A percentile compares a stretch with the other conserved stretches of the same genome.
These are phyloP conservation scores for Chenopodium quinoa DNA, from an alignment of 148 eudicot genomes.

Conservation along the genomic window DNA sequence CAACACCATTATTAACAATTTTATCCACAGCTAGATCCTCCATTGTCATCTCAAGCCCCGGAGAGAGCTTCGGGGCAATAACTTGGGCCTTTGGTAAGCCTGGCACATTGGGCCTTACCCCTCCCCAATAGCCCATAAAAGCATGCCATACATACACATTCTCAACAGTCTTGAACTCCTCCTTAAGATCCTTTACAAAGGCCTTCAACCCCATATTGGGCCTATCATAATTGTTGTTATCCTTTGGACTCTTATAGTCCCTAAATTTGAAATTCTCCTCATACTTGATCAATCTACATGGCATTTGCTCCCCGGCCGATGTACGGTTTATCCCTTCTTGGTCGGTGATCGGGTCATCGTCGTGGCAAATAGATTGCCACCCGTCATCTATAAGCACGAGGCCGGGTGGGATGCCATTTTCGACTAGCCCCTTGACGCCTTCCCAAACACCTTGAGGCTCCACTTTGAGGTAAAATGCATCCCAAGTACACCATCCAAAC, in stretches of 20 bases:
- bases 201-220: slow-evolving; percentile 71
- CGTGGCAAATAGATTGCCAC: slow-evolving; percentile 90
- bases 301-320: slow-evolving; percentile 95
- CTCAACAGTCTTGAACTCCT: slow-evolving; percentile 61
- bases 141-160: slow-evolving; percentile 97
- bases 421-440: slow-evolving; percentile 65
- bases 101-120: slow-evolving; percentile 58
- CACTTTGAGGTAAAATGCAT: slow-evolving; percentile 80
- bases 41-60: slow-evolving; percentile 74
- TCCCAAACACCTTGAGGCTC: slow-evolving; percentile 76
- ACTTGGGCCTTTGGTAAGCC: slow-evolving; percentile 60
- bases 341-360: slow-evolving; percentile 61
- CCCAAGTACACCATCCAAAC: slow-evolving; percentile 99
- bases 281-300: slow-evolving; percentile 68
- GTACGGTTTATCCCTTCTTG: slow-evolving; percentile 79
- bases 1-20: slow-evolving; percentile 85
- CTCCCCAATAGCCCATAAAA: slow-evolving; percentile 94
- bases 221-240: slow-evolving; percentile 12
- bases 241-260: slow-evolving; percentile 56
- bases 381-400: slow-evolving; percentile 83
- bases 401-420: slow-evolving; percentile 84
- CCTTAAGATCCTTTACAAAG: slow-evolving; percentile 75
- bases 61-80: slow-evolving; percentile 57
- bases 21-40: slow-evolving; percentile 91
- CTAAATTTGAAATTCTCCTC: slow-evolving; percentile 83